Conservation (phyloP, 2,329 filamentous ascomycete genomes). For the Colletotrichum paranaense region DNA sequence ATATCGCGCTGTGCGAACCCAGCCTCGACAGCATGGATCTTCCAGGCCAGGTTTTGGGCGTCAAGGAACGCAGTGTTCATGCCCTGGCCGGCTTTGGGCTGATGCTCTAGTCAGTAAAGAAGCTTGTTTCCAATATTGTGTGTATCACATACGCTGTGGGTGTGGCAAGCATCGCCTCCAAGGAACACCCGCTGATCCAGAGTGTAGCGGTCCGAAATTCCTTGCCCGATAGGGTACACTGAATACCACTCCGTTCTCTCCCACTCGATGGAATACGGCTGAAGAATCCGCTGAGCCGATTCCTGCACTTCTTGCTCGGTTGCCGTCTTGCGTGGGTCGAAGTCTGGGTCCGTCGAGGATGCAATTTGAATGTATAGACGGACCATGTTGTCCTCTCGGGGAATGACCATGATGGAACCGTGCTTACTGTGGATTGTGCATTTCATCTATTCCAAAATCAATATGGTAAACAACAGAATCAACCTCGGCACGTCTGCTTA, state of each 20-base stretch:
- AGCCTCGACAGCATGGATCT: slow-evolving; percentile 89
- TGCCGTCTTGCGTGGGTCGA: slow-evolving; percentile 71
- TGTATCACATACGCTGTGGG: slow-evolving; percentile 70
- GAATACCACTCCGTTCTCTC: slow-evolving; percentile 79
- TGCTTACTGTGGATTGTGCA: slow-evolving; percentile 80
- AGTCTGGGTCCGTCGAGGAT: slow-evolving; percentile 70
- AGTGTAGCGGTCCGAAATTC: slow-evolving; percentile 76
- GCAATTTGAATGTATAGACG: slow-evolving; percentile 77
- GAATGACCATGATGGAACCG: slow-evolving; percentile 84
- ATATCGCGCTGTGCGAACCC: slow-evolving; percentile 82
- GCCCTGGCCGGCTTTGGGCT: slow-evolving; percentile 82
- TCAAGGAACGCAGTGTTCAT: slow-evolving; percentile 87
- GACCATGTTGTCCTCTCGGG: slow-evolving; percentile 72
- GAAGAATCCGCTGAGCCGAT: slow-evolving; percentile 72
- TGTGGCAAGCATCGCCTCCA: slow-evolving; percentile 83
- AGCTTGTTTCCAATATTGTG: not conserved
- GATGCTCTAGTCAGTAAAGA: slow-evolving; percentile 39
- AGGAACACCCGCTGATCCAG: slow-evolving; percentile 78
- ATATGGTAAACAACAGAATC: not conserved
- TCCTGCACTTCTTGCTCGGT: slow-evolving; percentile 72
- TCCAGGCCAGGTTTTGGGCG: slow-evolving; percentile 93
- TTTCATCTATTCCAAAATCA: slow-evolving; percentile 64
- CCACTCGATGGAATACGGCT: slow-evolving; percentile 76
- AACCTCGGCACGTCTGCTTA: slow-evolving; percentile 41
- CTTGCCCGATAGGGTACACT: slow-evolving; percentile 81